These are phyloP conservation scores for Jatropha curcas DNA, from an alignment of 345 rosid genomes.

Conservation along the genomic window DNA sequence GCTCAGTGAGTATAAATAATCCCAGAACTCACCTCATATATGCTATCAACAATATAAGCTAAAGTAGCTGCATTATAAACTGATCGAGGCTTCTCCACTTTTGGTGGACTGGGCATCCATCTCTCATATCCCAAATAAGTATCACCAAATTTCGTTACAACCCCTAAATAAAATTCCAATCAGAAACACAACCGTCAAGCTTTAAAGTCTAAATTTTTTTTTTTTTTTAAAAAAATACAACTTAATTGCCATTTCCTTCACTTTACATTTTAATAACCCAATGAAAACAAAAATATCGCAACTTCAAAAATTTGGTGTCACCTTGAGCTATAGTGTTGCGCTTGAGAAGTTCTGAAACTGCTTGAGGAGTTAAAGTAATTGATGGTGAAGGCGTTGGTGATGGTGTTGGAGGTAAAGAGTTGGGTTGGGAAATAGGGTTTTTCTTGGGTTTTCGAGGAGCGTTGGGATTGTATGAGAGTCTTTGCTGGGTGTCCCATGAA, in stretches of 20 bases:
- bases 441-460: slow-evolving; percentile 57
- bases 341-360: slow-evolving; percentile 64
- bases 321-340: slow-evolving; percentile 45
- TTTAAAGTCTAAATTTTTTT: background rate
- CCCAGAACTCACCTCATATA: slow-evolving; percentile 60
- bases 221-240: background rate
- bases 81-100: slow-evolving; percentile 67
- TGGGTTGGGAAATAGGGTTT: slow-evolving; percentile 23
- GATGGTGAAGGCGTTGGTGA: slow-evolving; percentile 23
- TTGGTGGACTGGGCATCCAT: slow-evolving; percentile 64
- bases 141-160: slow-evolving; percentile 29
- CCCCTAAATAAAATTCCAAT: slow-evolving; percentile 25
- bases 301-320: no score
- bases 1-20: background rate
- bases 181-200: background rate
- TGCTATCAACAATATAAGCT: slow-evolving; percentile 66
- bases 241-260: no score
- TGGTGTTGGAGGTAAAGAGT: slow-evolving; percentile 21
- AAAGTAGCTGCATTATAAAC: slow-evolving; percentile 44
- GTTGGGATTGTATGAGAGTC: slow-evolving; percentile 68
- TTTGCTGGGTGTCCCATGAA: slow-evolving; percentile 68
- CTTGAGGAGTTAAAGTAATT: slow-evolving; percentile 27
- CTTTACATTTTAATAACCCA: no score
- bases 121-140: slow-evolving; percentile 56
- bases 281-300: no score